Base-by-base conservation (phyloP, 148 eudicot genomes). In the Hydrangea macrophylla region DNA sequence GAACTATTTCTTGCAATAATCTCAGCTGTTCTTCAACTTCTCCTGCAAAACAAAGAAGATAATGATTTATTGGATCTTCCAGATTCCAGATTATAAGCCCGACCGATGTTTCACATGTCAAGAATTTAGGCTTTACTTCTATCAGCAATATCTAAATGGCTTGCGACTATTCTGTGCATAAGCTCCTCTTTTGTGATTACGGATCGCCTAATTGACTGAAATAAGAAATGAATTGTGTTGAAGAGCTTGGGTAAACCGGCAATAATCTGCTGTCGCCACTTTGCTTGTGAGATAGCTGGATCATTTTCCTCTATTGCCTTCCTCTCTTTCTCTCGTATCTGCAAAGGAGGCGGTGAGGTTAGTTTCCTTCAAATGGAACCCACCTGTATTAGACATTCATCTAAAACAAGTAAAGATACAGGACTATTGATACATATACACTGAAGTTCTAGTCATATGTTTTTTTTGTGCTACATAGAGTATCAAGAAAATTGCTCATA, bases 1-100 rank as follows among this genome's bases (percentile, higher is more conserved):
- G 98, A 36, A 78, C 91, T 20, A 90, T 69, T 76, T 94, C 97
- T 75, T 79, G 77, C 70, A 93, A 77, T 80, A 88, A 72, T 50
- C 59, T 72, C 42, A 93, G 86, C 63, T 88, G 95, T 58, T 88
- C 90, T 75, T 90, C 98, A 50, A 88, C 82, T 78, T 93, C 96
- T 51, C 81, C 96, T 90, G 90, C 25, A 5, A 72, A 53, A 64
- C 40, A 25, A 61, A 23, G 2, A 28, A 7, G 9, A 24, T 26
- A 40, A 25, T 48, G 35, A 58, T 58, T 36, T 22, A 67, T 12
- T 31, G 11, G 40, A 60, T 9, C 39, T 13, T 11, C 15, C 28
- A 35, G 10, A 72, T 3, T 20, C n/a, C n/a, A n/a, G n/a, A 61
- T n/a, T n/a, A n/a, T 12, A 25, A 48, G 40, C n/a, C n/a, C 1